Base-by-base conservation (phyloP, 495 filamentous ascomycete genomes). In the Hypoxylon lenormandii region DNA sequence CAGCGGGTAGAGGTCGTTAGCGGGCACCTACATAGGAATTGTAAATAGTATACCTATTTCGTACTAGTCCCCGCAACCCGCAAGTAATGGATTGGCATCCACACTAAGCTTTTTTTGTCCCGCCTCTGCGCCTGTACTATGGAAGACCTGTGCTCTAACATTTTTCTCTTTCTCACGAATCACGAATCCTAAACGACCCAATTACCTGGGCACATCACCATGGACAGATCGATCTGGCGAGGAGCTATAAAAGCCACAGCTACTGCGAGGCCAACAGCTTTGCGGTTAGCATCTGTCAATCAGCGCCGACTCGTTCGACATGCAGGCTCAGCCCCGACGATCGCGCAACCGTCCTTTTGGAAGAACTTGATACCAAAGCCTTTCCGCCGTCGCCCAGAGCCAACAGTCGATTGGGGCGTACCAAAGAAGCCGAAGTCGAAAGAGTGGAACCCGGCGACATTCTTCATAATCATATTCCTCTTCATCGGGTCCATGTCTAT, bases 401-500 rank as follows among this genome's bases (percentile, higher is more conserved):
- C 42, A 46, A 42, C 59, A 5, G 64, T 60, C 1, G 58, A 66
- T 22, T 65, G 60, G 62, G 61, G 75, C 45, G 58, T 50, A 5
- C 43, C 66, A 15, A 77, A 74, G 43, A 78, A 80, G 48, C 60
- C 69, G 22, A 80, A 84, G 54, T 82, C 84, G 13, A 92, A 89
- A 67, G 87, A 88, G 68, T 96, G 92, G 92, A 98, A 97, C 69
- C 96, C 95, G 1, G 92, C 92, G 12, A 97, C 92, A 0, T 93
- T 93, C 72, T 97, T 90, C 81, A 95, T 99, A 70, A 80, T 92
- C 73, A 93, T 97, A 54, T 93, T 92, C 72, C 83, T 97, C 40
- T 84, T 97, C 63, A 94, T 97, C 67, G 96, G 95, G 1, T 96
- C 92, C 60, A 94, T 97, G 78, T 89, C 93, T 11, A 97, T 99